A percentile compares a stretch with the other conserved stretches of the same genome.
These are phyloP conservation scores for Chamaenerion angustifolium DNA, from an alignment of 345 rosid species.

Conservation along the genomic window DNA sequence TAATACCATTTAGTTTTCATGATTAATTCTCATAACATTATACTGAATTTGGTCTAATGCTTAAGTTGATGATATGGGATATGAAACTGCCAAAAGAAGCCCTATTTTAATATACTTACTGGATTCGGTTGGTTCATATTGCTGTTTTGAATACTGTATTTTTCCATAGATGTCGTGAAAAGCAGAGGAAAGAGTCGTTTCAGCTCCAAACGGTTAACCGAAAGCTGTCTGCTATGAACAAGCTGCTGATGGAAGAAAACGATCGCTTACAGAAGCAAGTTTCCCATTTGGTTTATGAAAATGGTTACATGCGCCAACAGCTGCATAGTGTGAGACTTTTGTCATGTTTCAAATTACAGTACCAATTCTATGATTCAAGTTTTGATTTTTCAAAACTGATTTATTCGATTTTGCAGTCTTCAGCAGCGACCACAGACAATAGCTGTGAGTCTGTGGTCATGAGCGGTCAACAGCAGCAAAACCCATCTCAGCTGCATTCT, in stretches of 20 bases:
- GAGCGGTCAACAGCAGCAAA: conserved; percentile 95
- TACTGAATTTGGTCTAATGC: too few species aligned
- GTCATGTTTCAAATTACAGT: not conserved
- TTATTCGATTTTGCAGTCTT: conserved; percentile 28
- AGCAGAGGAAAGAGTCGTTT: conserved; percentile 92
- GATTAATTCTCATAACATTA: too few species aligned
- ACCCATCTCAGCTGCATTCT: conserved; percentile 89
- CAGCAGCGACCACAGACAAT: conserved; percentile 96
- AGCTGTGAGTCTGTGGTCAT: conserved; percentile 99
- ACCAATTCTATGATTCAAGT: too few species aligned
- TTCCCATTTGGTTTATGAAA: conserved; percentile 84
- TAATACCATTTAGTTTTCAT: too few species aligned
- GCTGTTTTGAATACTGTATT: not conserved
- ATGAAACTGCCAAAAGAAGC: too few species aligned
- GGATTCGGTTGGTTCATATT: too few species aligned
- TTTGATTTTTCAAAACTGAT: too few species aligned
- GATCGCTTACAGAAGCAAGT: conserved; percentile 98
- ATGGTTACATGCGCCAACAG: conserved; percentile 79
- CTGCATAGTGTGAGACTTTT: conserved; percentile 38
- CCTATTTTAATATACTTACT: too few species aligned
- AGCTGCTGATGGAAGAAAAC: conserved; percentile 96
- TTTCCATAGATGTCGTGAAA: conserved; percentile 66
- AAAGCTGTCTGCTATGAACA: conserved; percentile 87
- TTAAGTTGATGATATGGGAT: too few species aligned
- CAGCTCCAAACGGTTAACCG: conserved; percentile 85